These are phyloP conservation scores for Phytophthora palmivora DNA, from an alignment of 352 stramenopile genomes.

Conservation along the genomic window DNA sequence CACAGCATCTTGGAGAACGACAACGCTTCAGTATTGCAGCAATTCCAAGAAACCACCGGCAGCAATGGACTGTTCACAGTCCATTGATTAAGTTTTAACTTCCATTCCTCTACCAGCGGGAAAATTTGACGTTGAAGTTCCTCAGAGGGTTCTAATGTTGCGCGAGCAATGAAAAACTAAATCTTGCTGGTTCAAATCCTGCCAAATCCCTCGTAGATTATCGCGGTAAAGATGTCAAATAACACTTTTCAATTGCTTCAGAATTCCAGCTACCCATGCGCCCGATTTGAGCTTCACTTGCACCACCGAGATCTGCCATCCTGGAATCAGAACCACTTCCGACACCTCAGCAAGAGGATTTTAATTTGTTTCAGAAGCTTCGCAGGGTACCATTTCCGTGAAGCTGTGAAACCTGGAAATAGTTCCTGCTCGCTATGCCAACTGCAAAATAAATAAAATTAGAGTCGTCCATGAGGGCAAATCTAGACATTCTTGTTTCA, in stretches of 20 bases:
- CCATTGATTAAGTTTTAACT: neutral
- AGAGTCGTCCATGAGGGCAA: no score
- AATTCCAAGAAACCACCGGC: no score
- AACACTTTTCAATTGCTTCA: conserved; percentile 15
- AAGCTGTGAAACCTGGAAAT: no score
- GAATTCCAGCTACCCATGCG: conserved; percentile 11
- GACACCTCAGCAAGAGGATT: no score
- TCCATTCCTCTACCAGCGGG: neutral
- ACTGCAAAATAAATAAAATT: no score
- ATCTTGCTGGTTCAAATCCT: neutral
- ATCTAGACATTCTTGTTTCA: no score
- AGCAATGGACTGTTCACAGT: no score
- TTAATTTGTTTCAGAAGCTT: no score
- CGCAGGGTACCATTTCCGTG: no score
- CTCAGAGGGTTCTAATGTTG: neutral
- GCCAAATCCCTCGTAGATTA: conserved; percentile 9
- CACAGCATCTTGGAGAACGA: no score
- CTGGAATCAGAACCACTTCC: neutral
- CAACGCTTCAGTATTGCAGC: no score
- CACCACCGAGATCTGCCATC: conserved; percentile 3
- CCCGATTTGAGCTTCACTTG: conserved; percentile 18
- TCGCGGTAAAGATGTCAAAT: conserved; percentile 5
- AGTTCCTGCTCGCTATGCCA: no score
- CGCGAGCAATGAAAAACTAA: neutral
- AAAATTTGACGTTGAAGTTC: neutral